Base-by-base conservation (phyloP, 768 basidiomycete species). In the Daedaleopsis nitida region DNA sequence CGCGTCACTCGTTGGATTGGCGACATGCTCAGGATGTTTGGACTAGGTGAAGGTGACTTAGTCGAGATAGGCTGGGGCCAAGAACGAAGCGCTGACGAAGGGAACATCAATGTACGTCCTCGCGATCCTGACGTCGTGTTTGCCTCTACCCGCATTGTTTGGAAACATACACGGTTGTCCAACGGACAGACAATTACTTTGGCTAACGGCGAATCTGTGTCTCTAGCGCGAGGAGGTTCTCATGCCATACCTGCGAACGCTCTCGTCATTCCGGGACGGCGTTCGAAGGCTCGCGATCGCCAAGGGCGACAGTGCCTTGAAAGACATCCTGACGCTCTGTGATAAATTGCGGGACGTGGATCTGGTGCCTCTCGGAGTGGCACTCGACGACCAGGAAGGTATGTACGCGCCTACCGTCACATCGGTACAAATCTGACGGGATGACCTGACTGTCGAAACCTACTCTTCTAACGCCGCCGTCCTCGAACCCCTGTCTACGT, bases 311-410 rank as follows among this genome's bases (percentile, higher is more conserved):
- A 75, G 80, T 19, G 82, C 91, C 2, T 73, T 89, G 42, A 86
- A 86, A 71, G 91, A 96, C 63, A 91, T 98, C 64, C 78, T 99
- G 50, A 81, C 85, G 21, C 83, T 97, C 23, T 95, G 88, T 69
- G 97, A 99, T 77, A 87, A 85, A 65, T 82, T 99, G 61, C 86
- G 97, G 16, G 96, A 98, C 71, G 79, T 83, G 37, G 96, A 97
- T 69, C 78, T 98, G 45, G 88, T 96, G 45, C 89, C 94, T n/a
- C 80, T 98, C 52, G 97, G 97, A 9, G 93, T 99, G 7, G 95
- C 95, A 9, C 78, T 99, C 37, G 97, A 98, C 72, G 97, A 99
- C 77, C 93, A 94, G 77, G 94, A 96, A 80, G 94, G 94, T 88
- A 37, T 34, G 24, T 48, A 27, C n/a, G 47, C 13, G n/a, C 3